phyloP scores from a whole-genome alignment of 371 early-diverging fungal species.

The Apophysomyces ossiformis region DNA sequence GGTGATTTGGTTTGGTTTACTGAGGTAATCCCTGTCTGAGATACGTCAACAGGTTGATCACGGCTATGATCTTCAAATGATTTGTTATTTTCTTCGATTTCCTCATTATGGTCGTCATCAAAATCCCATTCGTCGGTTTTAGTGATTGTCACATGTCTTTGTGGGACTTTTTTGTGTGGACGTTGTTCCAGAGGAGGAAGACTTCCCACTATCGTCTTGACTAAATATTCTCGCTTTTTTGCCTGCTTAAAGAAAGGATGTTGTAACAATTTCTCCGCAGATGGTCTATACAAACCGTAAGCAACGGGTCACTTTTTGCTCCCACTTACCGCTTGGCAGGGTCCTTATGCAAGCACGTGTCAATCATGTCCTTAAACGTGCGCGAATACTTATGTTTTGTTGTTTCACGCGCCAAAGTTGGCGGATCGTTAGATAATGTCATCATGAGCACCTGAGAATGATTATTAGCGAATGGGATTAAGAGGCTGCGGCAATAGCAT shows the following conservation, averaged over 20 bases:
- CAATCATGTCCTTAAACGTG: constrained; percentile 86
- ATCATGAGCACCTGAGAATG: constrained; percentile 77
- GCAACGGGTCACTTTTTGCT: not conserved
- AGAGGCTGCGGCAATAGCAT: not conserved
- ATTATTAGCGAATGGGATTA: not conserved
- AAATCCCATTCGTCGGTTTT: constrained; percentile 52
- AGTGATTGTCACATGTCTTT: constrained; percentile 32
- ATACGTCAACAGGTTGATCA: not conserved
- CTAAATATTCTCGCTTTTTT: constrained; percentile 74
- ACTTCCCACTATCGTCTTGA: constrained; percentile 59
- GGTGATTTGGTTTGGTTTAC: not conserved
- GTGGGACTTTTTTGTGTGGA: constrained; percentile 52
- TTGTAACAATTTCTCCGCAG: constrained; percentile 75
- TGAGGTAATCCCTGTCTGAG: not conserved
- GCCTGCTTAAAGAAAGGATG: constrained; percentile 86
- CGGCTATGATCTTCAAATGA: not conserved
- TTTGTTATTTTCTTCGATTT: not conserved
- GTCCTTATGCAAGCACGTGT: constrained; percentile 82
- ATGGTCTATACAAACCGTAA: constrained; percentile 58
- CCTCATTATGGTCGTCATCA: constrained; percentile 32
- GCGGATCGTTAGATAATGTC: constrained; percentile 90
- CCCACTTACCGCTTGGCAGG: constrained; percentile 69
- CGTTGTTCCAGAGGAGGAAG: constrained; percentile 75
- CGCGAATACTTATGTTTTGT: constrained; percentile 78
- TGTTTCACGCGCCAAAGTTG: constrained; percentile 80